Conservation (phyloP, 2,329 filamentous ascomycete species). For the Scedosporium apiospermum region DNA sequence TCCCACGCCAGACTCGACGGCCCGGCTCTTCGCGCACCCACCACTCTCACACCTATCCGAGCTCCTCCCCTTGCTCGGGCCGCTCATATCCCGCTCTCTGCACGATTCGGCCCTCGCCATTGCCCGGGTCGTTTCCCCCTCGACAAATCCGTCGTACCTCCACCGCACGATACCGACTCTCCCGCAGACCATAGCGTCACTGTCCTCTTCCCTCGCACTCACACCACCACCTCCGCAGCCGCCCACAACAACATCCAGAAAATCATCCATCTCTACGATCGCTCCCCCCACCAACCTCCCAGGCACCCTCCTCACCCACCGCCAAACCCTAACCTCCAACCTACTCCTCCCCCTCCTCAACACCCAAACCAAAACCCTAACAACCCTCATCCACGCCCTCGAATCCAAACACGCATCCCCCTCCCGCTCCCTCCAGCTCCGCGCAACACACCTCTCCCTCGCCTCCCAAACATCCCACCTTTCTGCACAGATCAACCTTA, state of each 20-base stretch:
- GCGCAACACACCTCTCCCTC: slow-evolving; percentile 33
- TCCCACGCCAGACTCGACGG: slow-evolving; percentile 22
- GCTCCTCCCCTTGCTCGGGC: slow-evolving; percentile 37
- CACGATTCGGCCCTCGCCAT: slow-evolving; percentile 37
- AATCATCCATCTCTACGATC: slow-evolving; percentile 21
- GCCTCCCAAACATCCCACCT: slow-evolving; percentile 30
- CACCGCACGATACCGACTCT: slow-evolving; percentile 47
- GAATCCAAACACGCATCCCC: slow-evolving; percentile 46
- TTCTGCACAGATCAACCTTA: slow-evolving; percentile 25
- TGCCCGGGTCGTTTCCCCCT: slow-evolving; percentile 33
- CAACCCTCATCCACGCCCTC: slow-evolving; percentile 36
- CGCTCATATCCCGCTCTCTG: slow-evolving; percentile 39
- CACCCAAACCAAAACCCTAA: slow-evolving; percentile 27
- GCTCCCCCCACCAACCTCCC: slow-evolving; percentile 27
- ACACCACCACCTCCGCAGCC: slow-evolving; percentile 23
- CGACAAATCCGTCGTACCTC: slow-evolving; percentile 45
- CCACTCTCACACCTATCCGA: slow-evolving; percentile 37
- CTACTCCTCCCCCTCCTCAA: slow-evolving; percentile 23
- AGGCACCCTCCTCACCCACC: slow-evolving; percentile 28
- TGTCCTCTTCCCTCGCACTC: slow-evolving; percentile 24
- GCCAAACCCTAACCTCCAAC: slow-evolving; percentile 18
- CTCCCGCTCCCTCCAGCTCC: slow-evolving; percentile 41
- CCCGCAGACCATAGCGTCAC: slow-evolving; percentile 25
- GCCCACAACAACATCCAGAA: slow-evolving; percentile 21
- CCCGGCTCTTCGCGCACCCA: slow-evolving; percentile 38